Percentiles rank a stretch among this genome's conserved stretches.
phyloP scores from a whole-genome alignment of 2,329 filamentous ascomycete species.

The Chaetothyriales sp. region DNA sequence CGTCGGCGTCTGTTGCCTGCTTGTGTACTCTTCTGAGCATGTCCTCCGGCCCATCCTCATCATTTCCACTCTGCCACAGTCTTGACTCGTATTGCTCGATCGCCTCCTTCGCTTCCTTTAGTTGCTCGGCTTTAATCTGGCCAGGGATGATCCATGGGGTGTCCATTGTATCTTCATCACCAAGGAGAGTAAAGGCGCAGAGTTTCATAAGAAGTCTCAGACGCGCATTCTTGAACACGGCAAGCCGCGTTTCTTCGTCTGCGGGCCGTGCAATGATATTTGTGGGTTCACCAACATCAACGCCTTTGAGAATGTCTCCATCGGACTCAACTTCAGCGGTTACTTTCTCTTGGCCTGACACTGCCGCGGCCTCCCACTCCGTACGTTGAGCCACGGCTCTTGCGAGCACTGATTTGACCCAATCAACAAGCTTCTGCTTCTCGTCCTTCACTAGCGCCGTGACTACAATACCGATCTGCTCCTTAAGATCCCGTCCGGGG shows the following conservation, averaged over 20 bases:
- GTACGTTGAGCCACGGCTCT: conserved; percentile 59
- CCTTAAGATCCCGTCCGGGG: conserved; percentile 47
- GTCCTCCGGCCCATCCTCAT: conserved; percentile 53
- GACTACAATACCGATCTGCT: conserved; percentile 68
- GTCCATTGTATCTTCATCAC: conserved; percentile 57
- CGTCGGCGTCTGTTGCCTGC: conserved; percentile 20
- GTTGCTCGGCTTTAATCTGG: conserved; percentile 46
- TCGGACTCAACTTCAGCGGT: conserved; percentile 14
- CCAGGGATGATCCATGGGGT: conserved; percentile 67
- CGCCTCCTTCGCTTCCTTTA: conserved; percentile 55
- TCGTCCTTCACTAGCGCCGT: conserved; percentile 67
- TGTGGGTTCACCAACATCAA: conserved; percentile 15
- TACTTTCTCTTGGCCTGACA: conserved; percentile 29
- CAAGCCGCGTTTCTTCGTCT: conserved; percentile 29
- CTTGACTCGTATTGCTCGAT: conserved; percentile 69
- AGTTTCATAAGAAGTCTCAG: conserved; percentile 73
- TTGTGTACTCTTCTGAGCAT: conserved; percentile 57
- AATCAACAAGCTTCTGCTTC: conserved; percentile 60
- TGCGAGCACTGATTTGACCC: conserved; percentile 61
- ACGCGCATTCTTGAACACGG: conserved; percentile 81
- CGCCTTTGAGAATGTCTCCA: conserved; percentile 17
- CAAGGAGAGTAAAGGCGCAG: conserved; percentile 53
- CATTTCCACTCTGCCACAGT: conserved; percentile 64
- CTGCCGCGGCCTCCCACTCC: conserved; percentile 61
- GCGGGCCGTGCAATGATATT: conserved; percentile 30